Base-by-base conservation (phyloP, 2,329 filamentous ascomycete species). In the Hymenoscyphus scutula region DNA sequence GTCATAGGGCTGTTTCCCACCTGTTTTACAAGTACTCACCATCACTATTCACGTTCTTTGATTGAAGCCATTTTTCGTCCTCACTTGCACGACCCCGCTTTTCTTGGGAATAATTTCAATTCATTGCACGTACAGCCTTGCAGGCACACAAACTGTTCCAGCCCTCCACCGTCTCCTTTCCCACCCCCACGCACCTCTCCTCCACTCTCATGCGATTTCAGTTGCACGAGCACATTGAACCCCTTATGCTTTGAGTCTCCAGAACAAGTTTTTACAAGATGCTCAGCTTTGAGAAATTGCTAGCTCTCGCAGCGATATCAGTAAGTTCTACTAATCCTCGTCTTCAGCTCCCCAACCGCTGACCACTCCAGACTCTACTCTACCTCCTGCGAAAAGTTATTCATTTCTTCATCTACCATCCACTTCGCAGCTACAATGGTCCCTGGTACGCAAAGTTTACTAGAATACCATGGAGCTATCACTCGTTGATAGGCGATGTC, bases 341-440 rank as follows among this genome's bases (percentile, higher is more conserved):
- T 23, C 23, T 3, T 15, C 10, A 23, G 10, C n/a, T 15, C 15
- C n/a, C 8, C 45, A 7, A 2, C 19, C 23, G 25, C 19, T 25
- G 19, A 51, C 19, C 1, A 15, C 25, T 5, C 7, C 45, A 51
- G 45, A 13, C 19, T 25, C 1, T 25, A 3, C 45, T 51, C 45
- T 51, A 25, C 19, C 15, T 38, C n/a, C 23, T 57, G 6, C 1
- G 3, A n/a, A 25, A 1, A 25, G 11, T 32, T 11, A 5, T 61
- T 8, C 58, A 41, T 29, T 51, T 57, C 17, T 17, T 60, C n/a
- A 34, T 30, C 63, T 62, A 70, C 51, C 65, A 70, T 51, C 65
- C 65, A 5, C 64, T 69, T 25, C 62, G 65, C n/a, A 61, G 55
- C 8, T 66, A 58, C 38, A 67, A 68, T 0, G 68, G 68, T 8